Conservation (phyloP, 192 early-diverging fungal genomes). For the Helicostylum pulchrum region DNA sequence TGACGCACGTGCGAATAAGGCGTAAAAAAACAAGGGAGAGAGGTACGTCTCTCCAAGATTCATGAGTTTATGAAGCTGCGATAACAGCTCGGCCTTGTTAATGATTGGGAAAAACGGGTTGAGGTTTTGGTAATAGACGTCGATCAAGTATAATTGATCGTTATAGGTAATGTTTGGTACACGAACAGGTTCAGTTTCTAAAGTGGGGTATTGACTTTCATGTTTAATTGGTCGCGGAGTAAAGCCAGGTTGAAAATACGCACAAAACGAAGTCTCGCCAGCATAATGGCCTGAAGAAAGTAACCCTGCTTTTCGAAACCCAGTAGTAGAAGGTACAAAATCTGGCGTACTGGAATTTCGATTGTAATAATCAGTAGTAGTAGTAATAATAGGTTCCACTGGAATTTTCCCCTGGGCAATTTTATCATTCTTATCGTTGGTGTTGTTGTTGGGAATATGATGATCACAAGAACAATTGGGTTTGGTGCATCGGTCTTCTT, state of each 20-base stretch:
- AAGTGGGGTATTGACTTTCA: slow-evolving; percentile 2
- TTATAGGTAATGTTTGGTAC: slow-evolving; percentile 13
- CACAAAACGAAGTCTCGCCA: slow-evolving; percentile 20
- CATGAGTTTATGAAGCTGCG: slow-evolving; percentile 8
- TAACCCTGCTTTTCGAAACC: slow-evolving; percentile 11
- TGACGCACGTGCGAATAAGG: slow-evolving; percentile 34
- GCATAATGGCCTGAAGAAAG: slow-evolving; percentile 16
- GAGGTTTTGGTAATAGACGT: slow-evolving; percentile 35
- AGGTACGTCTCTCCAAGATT: slow-evolving; percentile 1
- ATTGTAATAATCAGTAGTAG: not conserved
- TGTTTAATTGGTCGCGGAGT: not conserved
- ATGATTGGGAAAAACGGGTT: slow-evolving; percentile 38
- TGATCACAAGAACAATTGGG: not conserved
- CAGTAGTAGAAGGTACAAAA: slow-evolving; percentile 1
- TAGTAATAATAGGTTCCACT: not conserved
- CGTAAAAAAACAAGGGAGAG: slow-evolving; percentile 24
- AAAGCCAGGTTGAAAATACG: not conserved
- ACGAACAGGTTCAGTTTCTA: not conserved
- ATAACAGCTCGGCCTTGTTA: slow-evolving; percentile 22
- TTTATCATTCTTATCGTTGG: not conserved
- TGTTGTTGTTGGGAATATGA: not conserved
- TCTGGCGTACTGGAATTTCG: not conserved
- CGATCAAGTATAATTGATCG: slow-evolving; percentile 26
- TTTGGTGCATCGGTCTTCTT: not conserved
- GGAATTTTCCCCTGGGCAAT: too few relatives aligned